A percentile compares a stretch with the other conserved stretches of the same genome.
Conservation (phyloP, 2,329 filamentous ascomycete genomes). For the Setomelanomma holmii region DNA sequence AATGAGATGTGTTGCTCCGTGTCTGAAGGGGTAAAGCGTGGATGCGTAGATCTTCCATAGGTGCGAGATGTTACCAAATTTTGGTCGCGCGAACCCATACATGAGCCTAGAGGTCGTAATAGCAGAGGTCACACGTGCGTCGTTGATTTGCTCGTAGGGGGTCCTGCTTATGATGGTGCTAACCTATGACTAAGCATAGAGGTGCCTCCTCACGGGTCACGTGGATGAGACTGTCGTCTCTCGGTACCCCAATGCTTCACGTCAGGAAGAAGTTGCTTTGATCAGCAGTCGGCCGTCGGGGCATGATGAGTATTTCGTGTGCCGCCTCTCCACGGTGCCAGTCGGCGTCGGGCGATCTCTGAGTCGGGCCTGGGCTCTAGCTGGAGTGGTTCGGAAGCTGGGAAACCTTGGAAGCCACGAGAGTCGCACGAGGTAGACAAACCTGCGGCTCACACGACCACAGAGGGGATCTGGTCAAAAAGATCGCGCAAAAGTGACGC, state of each 20-base stretch:
- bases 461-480: neutral
- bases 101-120: too few species aligned
- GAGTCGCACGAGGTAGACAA: neutral
- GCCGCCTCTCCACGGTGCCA: neutral
- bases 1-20: constrained; percentile 10
- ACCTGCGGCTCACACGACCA: neutral
- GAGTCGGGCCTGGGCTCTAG: neutral
- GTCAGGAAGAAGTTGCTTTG: too few species aligned
- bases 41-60: neutral
- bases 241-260: too few species aligned
- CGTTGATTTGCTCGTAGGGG: too few species aligned
- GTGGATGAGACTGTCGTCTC: too few species aligned
- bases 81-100: neutral
- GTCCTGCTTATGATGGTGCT: too few species aligned
- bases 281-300: too few species aligned
- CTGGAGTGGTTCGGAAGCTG: too few species aligned
- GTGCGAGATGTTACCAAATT: too few species aligned
- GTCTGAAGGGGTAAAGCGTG: constrained; percentile 13
- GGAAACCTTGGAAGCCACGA: too few species aligned
- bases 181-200: neutral
- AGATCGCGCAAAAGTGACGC: neutral
- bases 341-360: neutral
- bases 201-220: too few species aligned
- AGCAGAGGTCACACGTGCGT: too few species aligned
- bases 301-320: neutral